These are phyloP conservation scores for Amauroascus verrucosus DNA, from an alignment of 2,329 filamentous ascomycete species.

Conservation along the genomic window DNA sequence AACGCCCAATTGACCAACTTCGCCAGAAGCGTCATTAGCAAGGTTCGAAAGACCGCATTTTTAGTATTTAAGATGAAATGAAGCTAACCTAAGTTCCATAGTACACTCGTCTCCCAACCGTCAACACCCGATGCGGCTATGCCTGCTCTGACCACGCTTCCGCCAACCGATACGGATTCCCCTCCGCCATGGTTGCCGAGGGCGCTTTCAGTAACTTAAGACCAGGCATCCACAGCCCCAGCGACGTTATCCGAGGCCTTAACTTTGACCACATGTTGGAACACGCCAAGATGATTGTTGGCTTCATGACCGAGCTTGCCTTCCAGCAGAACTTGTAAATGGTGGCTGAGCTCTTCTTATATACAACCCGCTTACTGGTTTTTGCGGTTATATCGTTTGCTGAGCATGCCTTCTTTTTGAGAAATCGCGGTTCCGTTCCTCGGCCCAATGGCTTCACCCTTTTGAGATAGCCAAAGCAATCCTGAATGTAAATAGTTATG, in stretches of 20 bases:
- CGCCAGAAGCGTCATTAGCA: slow-evolving; percentile 77
- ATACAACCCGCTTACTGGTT: not conserved
- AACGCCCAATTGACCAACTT: slow-evolving; percentile 73
- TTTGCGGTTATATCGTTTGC: not conserved
- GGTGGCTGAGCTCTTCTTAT: not conserved
- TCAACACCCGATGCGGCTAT: slow-evolving; percentile 82
- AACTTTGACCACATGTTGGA: slow-evolving; percentile 87
- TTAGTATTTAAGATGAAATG: not conserved
- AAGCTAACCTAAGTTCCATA: slow-evolving; percentile 22
- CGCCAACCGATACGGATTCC: slow-evolving; percentile 55
- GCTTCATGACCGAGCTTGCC: slow-evolving; percentile 72
- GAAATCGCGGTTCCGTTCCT: too few relatives aligned
- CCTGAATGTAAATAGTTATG: not conserved
- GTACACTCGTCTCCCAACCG: slow-evolving; percentile 82
- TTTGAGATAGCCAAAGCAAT: not conserved
- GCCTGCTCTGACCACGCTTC: slow-evolving; percentile 65
- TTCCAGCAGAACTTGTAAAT: slow-evolving; percentile 33
- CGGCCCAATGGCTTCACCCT: too few relatives aligned
- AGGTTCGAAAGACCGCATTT: slow-evolving; percentile 32
- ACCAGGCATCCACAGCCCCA: slow-evolving; percentile 62
- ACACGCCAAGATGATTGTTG: slow-evolving; percentile 75
- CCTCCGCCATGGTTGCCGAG: slow-evolving; percentile 56
- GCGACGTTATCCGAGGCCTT: slow-evolving; percentile 60
- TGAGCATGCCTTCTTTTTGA: not conserved
- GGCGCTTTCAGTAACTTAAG: slow-evolving; percentile 51